Percentiles rank a stretch among this genome's conserved stretches.
Evolutionary conservation across 768 basidiomycete genomes (phyloP).

Genomic region (Krasilnikovozyma curviuscula): DNA sequence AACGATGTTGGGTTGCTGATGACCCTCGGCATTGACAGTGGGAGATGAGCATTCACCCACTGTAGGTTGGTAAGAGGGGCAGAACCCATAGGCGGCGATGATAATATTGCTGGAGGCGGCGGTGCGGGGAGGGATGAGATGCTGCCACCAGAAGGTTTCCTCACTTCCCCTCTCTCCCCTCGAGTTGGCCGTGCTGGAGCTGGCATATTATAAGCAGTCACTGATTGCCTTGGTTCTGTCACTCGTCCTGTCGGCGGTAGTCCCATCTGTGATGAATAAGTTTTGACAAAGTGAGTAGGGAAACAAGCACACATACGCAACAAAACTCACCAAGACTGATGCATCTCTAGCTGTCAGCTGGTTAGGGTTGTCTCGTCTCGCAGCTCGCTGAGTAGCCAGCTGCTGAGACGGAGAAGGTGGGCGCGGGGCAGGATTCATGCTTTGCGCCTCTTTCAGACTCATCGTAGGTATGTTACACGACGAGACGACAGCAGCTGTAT

Average conservation of each 20-base stretch:
- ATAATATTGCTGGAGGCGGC: too few species aligned
- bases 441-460: constrained; percentile 78
- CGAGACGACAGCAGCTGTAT: constrained; percentile 71
- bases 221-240: neutral
- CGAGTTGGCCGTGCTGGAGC: constrained; percentile 48
- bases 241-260: neutral
- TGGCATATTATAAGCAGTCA: neutral
- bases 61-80: too few species aligned
- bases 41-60: constrained; percentile 78
- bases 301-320: neutral
- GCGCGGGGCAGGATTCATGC: constrained; percentile 86
- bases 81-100: too few species aligned
- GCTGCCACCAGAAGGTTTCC: constrained; percentile 19
- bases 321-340: constrained; percentile 41
- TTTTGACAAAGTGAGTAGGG: neutral
- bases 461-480: constrained; percentile 95
- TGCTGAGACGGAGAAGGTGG: constrained; percentile 81
- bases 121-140: too few species aligned
- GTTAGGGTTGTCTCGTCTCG: constrained; percentile 66
- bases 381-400: constrained; percentile 68
- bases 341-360: constrained; percentile 55
- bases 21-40: constrained; percentile 34
- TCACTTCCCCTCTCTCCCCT: too few species aligned
- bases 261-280: neutral
- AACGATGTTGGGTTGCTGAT: constrained; percentile 6